Conservation (phyloP, 805 yeast species). For the Sugiyamaella boreocaroliniensis region DNA sequence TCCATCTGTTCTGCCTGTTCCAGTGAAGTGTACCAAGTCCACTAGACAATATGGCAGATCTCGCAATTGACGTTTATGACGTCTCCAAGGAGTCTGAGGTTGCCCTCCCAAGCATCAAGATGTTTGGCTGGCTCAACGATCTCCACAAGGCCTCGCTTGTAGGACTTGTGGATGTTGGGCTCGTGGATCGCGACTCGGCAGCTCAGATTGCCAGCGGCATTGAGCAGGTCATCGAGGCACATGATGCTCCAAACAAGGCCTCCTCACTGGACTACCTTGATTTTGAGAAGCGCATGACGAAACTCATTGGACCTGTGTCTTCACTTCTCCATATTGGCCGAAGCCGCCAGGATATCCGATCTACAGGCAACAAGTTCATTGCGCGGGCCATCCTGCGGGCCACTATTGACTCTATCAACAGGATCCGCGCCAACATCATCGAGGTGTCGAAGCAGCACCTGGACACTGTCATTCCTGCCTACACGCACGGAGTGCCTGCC, state of each 20-base stretch:
- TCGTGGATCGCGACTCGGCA: slow-evolving; percentile 5
- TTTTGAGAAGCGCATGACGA: slow-evolving; percentile 8
- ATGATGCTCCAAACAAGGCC: slow-evolving; percentile 7
- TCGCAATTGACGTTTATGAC: slow-evolving; percentile 3
- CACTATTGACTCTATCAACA: slow-evolving; percentile 1
- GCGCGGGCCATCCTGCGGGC: slow-evolving; percentile 1
- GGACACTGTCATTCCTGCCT: slow-evolving; percentile 11
- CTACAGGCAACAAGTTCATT: slow-evolving; percentile 5
- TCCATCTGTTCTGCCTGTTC: not conserved
- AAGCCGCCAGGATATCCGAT: slow-evolving; percentile 11
- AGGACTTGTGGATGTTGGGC: slow-evolving; percentile 1
- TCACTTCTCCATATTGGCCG: slow-evolving; percentile 11
- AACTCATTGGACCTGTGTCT: slow-evolving; percentile 7
- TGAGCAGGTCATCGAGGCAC: slow-evolving; percentile 3
- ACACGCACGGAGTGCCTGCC: slow-evolving; percentile 13
- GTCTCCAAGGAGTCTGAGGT: slow-evolving; percentile 6
- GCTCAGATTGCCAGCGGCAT: slow-evolving; percentile 6
- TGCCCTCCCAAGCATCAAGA: slow-evolving; percentile 3
- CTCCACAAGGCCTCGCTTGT: slow-evolving; percentile 10
- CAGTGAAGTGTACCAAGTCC: not conserved
- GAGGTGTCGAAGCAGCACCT: slow-evolving; percentile 7
- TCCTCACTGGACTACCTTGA: slow-evolving; percentile 11
- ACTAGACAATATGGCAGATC: not conserved
- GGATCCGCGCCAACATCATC: slow-evolving; percentile 1
- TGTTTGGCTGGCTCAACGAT: slow-evolving; percentile 6